Evolutionary conservation across 202 grass and related monocot genomes (phyloP).

Genomic region (Zizania palustris): DNA sequence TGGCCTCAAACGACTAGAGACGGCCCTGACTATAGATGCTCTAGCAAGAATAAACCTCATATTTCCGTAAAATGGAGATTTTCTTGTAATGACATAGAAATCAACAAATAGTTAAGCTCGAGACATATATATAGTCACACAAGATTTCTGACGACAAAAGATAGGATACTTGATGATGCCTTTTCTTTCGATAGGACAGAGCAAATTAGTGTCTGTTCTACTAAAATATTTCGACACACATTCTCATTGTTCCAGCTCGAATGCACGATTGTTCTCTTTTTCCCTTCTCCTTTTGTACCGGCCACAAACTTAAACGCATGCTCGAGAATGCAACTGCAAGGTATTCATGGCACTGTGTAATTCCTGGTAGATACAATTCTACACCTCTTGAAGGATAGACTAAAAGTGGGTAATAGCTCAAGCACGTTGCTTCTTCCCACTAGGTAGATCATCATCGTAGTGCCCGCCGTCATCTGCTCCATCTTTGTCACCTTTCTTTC

Average conservation of each 20-base stretch:
- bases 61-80: neutral
- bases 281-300: neutral
- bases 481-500: slow-evolving; percentile 82
- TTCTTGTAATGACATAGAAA: neutral
- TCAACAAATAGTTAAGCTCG: neutral
- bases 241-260: neutral
- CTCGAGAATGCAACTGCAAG: neutral
- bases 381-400: neutral
- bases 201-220: neutral
- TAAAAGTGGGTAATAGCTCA: slow-evolving; percentile 17
- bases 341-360: slow-evolving; percentile 12
- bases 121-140: too few species aligned
- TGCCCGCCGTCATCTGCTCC: slow-evolving; percentile 49
- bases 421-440: slow-evolving; percentile 68
- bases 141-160: neutral
- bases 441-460: slow-evolving; percentile 67
- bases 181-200: neutral
- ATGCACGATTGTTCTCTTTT: neutral
- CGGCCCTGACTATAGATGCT: too few species aligned
- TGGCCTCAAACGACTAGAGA: too few species aligned
- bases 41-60: too few species aligned
- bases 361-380: neutral
- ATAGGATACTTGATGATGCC: neutral
- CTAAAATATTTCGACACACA: neutral
- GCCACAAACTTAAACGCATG: neutral